Evolutionary conservation across 2,329 filamentous ascomycete genomes (phyloP).

Genomic region (Pyricularia sp.): DNA sequence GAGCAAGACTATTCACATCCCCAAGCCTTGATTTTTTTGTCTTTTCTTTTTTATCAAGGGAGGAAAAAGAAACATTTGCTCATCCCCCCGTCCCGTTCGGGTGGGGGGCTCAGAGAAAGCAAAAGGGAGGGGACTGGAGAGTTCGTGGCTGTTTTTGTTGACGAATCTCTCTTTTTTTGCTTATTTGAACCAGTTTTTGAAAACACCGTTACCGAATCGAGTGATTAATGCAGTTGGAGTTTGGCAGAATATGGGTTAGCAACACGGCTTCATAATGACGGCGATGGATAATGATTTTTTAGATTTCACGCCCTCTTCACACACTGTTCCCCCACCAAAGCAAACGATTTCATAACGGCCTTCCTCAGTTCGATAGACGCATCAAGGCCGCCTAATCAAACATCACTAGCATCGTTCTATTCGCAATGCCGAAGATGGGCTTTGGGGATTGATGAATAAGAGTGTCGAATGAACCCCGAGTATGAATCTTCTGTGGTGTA

Average conservation of each 20-base stretch:
- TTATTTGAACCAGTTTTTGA: neutral
- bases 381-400: neutral
- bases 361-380: neutral
- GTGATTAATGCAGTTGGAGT: neutral
- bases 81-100: neutral
- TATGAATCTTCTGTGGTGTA: neutral
- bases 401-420: neutral
- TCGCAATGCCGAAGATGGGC: neutral
- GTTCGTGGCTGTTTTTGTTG: neutral
- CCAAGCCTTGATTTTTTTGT: constrained; percentile 56
- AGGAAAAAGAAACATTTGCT: neutral
- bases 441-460: neutral
- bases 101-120: neutral
- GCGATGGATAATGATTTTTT: neutral
- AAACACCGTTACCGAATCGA: neutral
- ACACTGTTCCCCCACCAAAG: neutral
- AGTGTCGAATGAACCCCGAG: neutral
- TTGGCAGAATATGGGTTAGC: neutral
- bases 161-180: neutral
- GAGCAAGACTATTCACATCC: constrained; percentile 88
- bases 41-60: no score
- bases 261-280: neutral
- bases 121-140: neutral
- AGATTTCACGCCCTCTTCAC: neutral
- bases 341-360: neutral